Evolutionary conservation across 1,284 basidiomycete species (phyloP), one percentile per base, ranked within the genome.

Genomic region (Leccinum fuscescens): DNA sequence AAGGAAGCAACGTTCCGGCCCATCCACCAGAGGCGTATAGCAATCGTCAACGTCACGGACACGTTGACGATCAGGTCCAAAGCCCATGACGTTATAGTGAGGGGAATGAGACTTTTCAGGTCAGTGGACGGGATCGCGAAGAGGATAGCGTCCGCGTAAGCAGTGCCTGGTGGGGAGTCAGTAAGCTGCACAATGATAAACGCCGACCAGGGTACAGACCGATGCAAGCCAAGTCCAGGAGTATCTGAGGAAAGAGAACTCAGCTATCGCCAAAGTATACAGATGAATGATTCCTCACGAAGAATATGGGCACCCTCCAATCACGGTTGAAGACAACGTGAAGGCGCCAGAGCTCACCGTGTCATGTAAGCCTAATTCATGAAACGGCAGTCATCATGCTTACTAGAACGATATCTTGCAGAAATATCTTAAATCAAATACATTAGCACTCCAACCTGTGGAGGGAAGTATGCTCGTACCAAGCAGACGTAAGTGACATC

Each of bases 161-260:
- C 64, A 1, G 29, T 33, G 12, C 53, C 64, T 65, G 11, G n/a
- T 22, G 6, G 27, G 29, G n/a, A 22, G 37, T 66, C 55, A 1
- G 46, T 55, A 44, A 51, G 50, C 2, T 39, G 46, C 31, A 20
- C 11, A 44, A 20, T 6, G 3, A 44, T 15, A 11, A 39, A 51
- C 7, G 11, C 12, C 1, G 15, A 15, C 46, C 22, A 8, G 6
- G 17, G 12, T 9, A 66, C 64, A 15, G 37, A 65, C 64, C 55
- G 1, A 65, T 66, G 58, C 58, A 66, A 14, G 65, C 65, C 33
- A 65, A 49, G 15, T 65, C 65, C 29, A 66, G 27, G 44, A 65
- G 44, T 44, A 66, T 24, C 64, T 65, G 39, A n/a, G n/a, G 7
- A 46, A 61, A 14, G 20, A 8, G 46, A 52, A 24, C 12, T 61